phyloP scores from a whole-genome alignment of 129 eudicot species.

The Artemisia argyi region DNA sequence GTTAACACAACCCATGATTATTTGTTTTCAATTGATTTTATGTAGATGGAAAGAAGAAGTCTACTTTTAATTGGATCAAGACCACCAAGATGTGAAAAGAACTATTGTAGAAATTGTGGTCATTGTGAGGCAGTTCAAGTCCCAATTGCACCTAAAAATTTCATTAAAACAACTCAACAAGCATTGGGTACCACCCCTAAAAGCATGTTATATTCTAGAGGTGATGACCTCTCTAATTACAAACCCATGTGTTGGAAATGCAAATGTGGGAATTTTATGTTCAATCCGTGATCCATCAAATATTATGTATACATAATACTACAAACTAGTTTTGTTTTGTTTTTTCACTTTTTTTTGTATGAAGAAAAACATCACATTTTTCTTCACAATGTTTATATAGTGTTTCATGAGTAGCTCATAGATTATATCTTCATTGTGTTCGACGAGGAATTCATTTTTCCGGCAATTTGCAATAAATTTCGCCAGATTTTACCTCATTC shows the following conservation, averaged over 20 bases:
- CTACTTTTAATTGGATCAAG: slow-evolving; percentile 74
- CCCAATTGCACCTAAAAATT: slow-evolving; percentile 51
- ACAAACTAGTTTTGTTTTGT: not conserved
- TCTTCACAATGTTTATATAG: slow-evolving; percentile 14
- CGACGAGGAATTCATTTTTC: not conserved
- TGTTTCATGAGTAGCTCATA: not conserved
- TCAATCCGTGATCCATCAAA: slow-evolving; percentile 57
- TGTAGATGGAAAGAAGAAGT: slow-evolving; percentile 33
- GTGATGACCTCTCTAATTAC: slow-evolving; percentile 72
- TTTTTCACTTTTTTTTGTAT: not conserved
- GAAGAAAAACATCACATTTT: slow-evolving; percentile 12
- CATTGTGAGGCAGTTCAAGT: slow-evolving; percentile 86
- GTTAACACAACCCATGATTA: too few relatives aligned
- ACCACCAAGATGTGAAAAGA: slow-evolving; percentile 79
- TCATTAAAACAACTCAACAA: slow-evolving; percentile 24
- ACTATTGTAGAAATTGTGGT: slow-evolving; percentile 54
- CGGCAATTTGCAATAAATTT: not conserved
- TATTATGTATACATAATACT: slow-evolving; percentile 18
- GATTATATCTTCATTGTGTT: not conserved
- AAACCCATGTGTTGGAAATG: slow-evolving; percentile 98
- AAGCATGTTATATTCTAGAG: slow-evolving; percentile 53
- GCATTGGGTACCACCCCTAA: slow-evolving; percentile 27
- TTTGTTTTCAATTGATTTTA: slow-evolving; percentile 4
- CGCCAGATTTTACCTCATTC: not conserved
- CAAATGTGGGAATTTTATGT: slow-evolving; percentile 76